Evolutionary conservation across 345 rosid species (phyloP), one percentile per base, ranked within the genome.

Genomic region (Eucalyptus erythrocorys): DNA sequence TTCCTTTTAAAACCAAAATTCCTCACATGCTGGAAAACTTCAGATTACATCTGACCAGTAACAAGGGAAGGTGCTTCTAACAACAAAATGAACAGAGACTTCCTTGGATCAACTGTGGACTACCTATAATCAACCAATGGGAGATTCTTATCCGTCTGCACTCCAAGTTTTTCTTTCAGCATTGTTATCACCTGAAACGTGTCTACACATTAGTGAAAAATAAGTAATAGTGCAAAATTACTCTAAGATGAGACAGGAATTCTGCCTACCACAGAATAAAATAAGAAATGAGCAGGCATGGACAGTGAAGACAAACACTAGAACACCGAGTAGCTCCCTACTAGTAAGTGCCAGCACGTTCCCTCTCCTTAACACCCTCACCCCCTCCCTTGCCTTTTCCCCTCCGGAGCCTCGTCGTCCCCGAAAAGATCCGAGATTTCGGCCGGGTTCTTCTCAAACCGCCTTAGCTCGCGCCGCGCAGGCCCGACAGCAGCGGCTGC

Each of bases 91-190:
- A 50, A n/a, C 13, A 76, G 55, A 40, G 45, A 71, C 26, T 71
- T 71, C 45, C 45, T 71, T 37, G 21, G 76, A 68, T 15, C 17
- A 51, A 51, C 10, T 51, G 43, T 51, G 59, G 42, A 17, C 64
- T 94, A 96, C 99, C 92, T 92, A 94, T 96, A 95, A 91, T 96
- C 94, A 88, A 96, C 96, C 91, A 91, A 93, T 27, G 93, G 95
- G 90, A 97, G 97, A 87, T 87, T 93, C 92, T 97, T 95, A 49
- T 96, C 98, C 87, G 94, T 93, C 61, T 93, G 88, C 16, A 96
- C 92, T 88, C 97, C 96, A 87, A 96, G 96, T 93, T 93, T 97
- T 92, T 96, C 94, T 93, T 96, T 96, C 90, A 96, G 90, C 96
- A 94, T 94, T n/a, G 95, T 92, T 85, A 96, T 93, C 89, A 96